phyloP scores from a whole-genome alignment of 139 green algal genomes.

The Closterium sp. region DNA sequence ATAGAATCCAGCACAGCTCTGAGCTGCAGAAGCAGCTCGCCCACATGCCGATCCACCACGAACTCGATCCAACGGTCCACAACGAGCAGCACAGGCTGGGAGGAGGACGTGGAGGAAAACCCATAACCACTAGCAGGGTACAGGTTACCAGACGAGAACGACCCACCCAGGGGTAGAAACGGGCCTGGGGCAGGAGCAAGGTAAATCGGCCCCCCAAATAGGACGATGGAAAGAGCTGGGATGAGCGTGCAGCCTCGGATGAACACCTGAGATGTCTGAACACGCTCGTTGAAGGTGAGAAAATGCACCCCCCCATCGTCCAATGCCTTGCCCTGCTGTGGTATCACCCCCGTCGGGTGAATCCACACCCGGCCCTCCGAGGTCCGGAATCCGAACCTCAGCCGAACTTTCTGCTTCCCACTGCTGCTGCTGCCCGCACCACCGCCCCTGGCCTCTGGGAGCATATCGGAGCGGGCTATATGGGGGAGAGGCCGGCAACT shows the following conservation, averaged over 20 bases:
- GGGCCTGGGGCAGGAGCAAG: background rate
- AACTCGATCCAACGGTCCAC: constrained; percentile 30
- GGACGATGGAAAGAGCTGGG: background rate
- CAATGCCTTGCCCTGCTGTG: constrained; percentile 7
- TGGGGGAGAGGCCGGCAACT: constrained; percentile 83
- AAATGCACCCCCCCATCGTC: constrained; percentile 11
- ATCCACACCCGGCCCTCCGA: constrained; percentile 10
- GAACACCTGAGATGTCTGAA: constrained; percentile 53
- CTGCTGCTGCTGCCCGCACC: background rate
- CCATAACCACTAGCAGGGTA: background rate
- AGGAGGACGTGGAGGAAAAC: background rate
- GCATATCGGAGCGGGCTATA: constrained; percentile 58
- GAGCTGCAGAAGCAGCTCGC: constrained; percentile 29
- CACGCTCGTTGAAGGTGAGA: constrained; percentile 58
- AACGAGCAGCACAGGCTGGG: constrained; percentile 10
- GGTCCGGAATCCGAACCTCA: constrained; percentile 24
- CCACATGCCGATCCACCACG: constrained; percentile 2
- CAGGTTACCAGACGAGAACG: background rate
- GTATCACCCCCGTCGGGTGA: constrained; percentile 28
- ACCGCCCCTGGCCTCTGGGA: constrained; percentile 59
- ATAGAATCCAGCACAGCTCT: constrained; percentile 12
- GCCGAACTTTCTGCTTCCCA: background rate
- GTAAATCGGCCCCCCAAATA: constrained; percentile 10
- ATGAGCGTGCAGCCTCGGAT: constrained; percentile 13
- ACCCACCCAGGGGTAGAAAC: background rate